Conservation (phyloP, 2,329 filamentous ascomycete species). For the Coleophoma eucalyptorum region DNA sequence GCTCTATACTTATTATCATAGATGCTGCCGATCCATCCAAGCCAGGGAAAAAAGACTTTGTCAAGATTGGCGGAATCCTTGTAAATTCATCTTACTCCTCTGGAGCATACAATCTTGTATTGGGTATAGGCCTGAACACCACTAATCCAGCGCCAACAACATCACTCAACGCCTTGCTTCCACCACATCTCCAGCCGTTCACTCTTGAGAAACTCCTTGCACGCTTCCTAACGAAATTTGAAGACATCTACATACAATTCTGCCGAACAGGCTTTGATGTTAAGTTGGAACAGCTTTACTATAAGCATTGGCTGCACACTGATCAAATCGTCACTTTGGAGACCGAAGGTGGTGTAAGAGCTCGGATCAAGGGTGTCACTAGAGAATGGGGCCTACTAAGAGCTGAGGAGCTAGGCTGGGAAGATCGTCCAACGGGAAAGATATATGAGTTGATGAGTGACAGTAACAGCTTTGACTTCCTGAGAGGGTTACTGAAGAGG, state of each 20-base stretch:
- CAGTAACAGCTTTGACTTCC: constrained; percentile 98
- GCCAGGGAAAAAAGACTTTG: constrained; percentile 50
- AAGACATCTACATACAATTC: constrained; percentile 74
- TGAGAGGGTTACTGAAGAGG: constrained; percentile 78
- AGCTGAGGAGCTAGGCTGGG: constrained; percentile 75
- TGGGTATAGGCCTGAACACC: constrained; percentile 84
- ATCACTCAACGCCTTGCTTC: constrained; percentile 72
- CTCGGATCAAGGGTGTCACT: constrained; percentile 82
- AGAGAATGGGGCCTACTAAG: constrained; percentile 85
- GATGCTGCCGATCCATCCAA: constrained; percentile 63
- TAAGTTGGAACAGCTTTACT: constrained; percentile 73
- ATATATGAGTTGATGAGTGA: constrained; percentile 88
- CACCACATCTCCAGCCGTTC: constrained; percentile 49
- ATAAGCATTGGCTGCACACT: constrained; percentile 81
- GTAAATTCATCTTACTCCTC: constrained; percentile 81
- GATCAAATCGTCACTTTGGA: constrained; percentile 72
- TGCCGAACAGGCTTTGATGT: constrained; percentile 69
- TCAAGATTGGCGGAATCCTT: constrained; percentile 91
- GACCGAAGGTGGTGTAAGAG: constrained; percentile 69
- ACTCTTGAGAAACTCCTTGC: constrained; percentile 79
- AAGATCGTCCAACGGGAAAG: constrained; percentile 71
- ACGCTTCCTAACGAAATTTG: constrained; percentile 72
- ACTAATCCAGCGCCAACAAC: constrained; percentile 83
- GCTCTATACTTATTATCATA: constrained; percentile 19
- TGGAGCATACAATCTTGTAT: constrained; percentile 76